Evolutionary conservation across 345 rosid genomes (phyloP).

Genomic region (Odontarrhena argentea): DNA sequence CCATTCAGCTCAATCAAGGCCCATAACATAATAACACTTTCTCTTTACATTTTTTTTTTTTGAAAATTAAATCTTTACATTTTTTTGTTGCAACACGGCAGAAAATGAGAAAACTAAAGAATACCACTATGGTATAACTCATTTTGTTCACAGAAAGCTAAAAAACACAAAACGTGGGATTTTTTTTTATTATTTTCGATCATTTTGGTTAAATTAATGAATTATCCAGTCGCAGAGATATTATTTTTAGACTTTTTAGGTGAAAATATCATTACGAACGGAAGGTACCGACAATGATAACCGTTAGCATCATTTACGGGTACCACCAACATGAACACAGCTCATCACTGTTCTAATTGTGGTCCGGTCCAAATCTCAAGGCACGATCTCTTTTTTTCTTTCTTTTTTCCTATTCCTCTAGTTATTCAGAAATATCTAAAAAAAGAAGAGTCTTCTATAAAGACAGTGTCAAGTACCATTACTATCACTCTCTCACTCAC

Average conservation of each 20-base stretch:
- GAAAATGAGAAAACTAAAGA: too few species aligned
- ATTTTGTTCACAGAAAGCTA: background rate
- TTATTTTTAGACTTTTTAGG: slow-evolving; percentile 17
- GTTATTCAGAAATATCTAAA: slow-evolving; percentile 18
- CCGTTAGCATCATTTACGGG: slow-evolving; percentile 37
- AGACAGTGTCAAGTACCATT: slow-evolving; percentile 6
- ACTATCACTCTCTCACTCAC: background rate
- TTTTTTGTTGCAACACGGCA: too few species aligned
- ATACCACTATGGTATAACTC: too few species aligned
- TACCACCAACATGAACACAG: slow-evolving; percentile 38
- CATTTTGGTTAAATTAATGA: background rate
- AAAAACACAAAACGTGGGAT: background rate
- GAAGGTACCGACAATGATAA: slow-evolving; percentile 35
- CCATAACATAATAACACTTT: background rate
- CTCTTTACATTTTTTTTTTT: too few species aligned
- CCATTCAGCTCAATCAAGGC: background rate
- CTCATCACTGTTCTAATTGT: slow-evolving; percentile 38
- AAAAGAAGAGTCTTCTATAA: background rate
- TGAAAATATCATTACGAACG: background rate
- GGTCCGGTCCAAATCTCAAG: slow-evolving; percentile 41
- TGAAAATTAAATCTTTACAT: too few species aligned
- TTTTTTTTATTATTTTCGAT: background rate
- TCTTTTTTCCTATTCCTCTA: background rate
- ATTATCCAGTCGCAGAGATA: slow-evolving; percentile 7
- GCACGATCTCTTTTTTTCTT: slow-evolving; percentile 5